Percentiles rank a stretch among this genome's conserved stretches.
These are phyloP conservation scores for Pseudogymnoascus sp. DNA, from an alignment of 2,329 filamentous ascomycete genomes.

Conservation along the genomic window DNA sequence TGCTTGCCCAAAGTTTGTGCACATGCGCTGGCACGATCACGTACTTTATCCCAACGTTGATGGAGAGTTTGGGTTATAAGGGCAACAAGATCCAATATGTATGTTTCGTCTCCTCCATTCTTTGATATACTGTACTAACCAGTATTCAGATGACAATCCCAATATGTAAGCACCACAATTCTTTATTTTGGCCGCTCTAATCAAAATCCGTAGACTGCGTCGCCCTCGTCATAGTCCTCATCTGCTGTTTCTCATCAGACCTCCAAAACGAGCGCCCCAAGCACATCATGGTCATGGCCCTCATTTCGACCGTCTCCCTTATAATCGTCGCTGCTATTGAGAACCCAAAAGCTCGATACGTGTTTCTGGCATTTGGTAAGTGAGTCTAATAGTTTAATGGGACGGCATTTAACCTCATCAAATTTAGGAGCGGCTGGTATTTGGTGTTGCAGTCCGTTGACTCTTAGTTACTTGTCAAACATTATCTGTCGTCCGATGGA, in stretches of 20 bases:
- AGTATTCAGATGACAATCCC: constrained; percentile 10
- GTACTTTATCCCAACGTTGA: constrained; percentile 11
- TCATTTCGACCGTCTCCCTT: constrained; percentile 15
- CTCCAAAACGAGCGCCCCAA: constrained; percentile 16
- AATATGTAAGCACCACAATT: not conserved
- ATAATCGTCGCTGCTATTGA: constrained; percentile 15
- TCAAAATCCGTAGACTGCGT: constrained; percentile 12
- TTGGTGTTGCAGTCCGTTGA: not conserved
- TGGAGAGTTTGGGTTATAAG: constrained; percentile 5
- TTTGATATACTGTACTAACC: not conserved
- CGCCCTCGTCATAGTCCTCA: constrained; percentile 15
- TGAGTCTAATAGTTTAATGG: not conserved
- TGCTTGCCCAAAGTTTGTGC: constrained; percentile 10
- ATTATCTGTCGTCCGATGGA: not conserved
- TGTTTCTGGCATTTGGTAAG: constrained; percentile 15
- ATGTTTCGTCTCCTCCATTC: not conserved
- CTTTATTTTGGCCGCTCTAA: not conserved
- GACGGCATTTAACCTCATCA: no score
- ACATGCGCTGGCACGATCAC: constrained; percentile 12
- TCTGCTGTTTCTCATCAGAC: constrained; percentile 17
- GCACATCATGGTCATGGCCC: constrained; percentile 16
- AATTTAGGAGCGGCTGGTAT: not conserved
- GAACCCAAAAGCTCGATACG: constrained; percentile 15
- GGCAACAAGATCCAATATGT: constrained; percentile 11
- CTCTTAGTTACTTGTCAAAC: not conserved